Evolutionary conservation across 805 yeast genomes (phyloP), one percentile per base, ranked within the genome.

Genomic region (Candida vartiovaarae): DNA sequence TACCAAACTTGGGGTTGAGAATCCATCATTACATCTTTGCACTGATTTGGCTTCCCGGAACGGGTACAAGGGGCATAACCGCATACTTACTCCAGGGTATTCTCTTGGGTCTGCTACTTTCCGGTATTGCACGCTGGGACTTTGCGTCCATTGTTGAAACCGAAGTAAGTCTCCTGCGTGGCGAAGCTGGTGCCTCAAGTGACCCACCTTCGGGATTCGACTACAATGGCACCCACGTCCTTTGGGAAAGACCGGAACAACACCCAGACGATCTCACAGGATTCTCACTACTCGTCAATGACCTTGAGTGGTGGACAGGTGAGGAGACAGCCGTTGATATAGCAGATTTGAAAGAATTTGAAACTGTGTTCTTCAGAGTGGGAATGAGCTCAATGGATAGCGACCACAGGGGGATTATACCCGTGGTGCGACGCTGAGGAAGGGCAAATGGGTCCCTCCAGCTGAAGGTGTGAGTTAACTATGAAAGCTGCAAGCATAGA

Each of bases 91-190:
- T 86, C 57, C 96, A 90, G 59, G 98, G 97, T 2, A 74, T 91
- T 1, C 65, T 91, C 25, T 60, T 87, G 1, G 99, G 97, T 0
- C 67, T 91, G 37, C 72, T 84, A 40, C 69, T 89, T 5, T 83
- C 90, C 24, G 99, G 99, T 0, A 79, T 87, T 2, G 78, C 95
- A 0, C 69, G 95, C 44, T 91, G 99, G 99, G 97, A 93, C 44
- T 80, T 84, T 55, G 97, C 95, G 3, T 80, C 96, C 10, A 78
- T 91, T 44, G 79, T 85, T 2, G 96, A 91, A 57, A 86, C 96
- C 0, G 74, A 74, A 26, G 64, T 71, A 4, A 72, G 85, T 3
- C 61, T 90, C 36, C 60, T 78, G 44, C 69, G 97, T 51, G 84
- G 84, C 20, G 95, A 85, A 53, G 90, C 95, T 0, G 74, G 77